A percentile compares a stretch with the other conserved stretches of the same genome.
Evolutionary conservation across 2,329 filamentous ascomycete genomes (phyloP).

Genomic region (Dactylonectria macrodidyma): DNA sequence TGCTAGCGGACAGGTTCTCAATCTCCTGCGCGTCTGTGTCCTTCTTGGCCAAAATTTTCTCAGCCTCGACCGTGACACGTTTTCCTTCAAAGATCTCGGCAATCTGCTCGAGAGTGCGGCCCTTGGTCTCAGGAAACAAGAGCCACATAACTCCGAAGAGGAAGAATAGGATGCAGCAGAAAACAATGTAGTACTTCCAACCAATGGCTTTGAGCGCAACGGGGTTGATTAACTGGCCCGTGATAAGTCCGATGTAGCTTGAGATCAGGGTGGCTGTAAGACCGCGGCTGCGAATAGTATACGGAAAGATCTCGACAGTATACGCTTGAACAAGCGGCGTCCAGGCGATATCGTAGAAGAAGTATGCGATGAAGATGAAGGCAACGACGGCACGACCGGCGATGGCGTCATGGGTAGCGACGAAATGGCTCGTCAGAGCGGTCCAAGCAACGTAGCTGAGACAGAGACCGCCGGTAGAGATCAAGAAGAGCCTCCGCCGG

Average conservation of each 20-base stretch:
- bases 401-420: slow-evolving; percentile 27
- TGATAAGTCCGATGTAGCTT: slow-evolving; percentile 34
- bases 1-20: no score
- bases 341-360: slow-evolving; percentile 52
- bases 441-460: slow-evolving; percentile 49
- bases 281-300: slow-evolving; percentile 11
- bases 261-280: slow-evolving; percentile 5
- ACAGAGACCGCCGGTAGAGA: slow-evolving; percentile 52
- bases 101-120: slow-evolving; percentile 45
- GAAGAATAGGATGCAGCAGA: slow-evolving; percentile 48
- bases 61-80: no score
- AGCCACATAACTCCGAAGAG: slow-evolving; percentile 53
- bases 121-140: slow-evolving; percentile 50
- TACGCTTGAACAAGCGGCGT: slow-evolving; percentile 49
- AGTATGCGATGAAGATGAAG: slow-evolving; percentile 55
- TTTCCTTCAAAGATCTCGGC: slow-evolving; percentile 41
- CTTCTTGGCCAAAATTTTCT: no score
- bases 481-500: slow-evolving; percentile 56
- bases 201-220: slow-evolving; percentile 52
- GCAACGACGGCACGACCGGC: slow-evolving; percentile 48
- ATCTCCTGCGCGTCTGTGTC: no score
- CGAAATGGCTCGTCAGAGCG: slow-evolving; percentile 38
- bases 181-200: slow-evolving; percentile 58
- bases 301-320: slow-evolving; percentile 42
- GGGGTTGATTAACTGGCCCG: slow-evolving; percentile 56